Evolutionary conservation across 2,329 filamentous ascomycete genomes (phyloP), one percentile per base, ranked within the genome.

Genomic region (Rhynchosporium agropyri): DNA sequence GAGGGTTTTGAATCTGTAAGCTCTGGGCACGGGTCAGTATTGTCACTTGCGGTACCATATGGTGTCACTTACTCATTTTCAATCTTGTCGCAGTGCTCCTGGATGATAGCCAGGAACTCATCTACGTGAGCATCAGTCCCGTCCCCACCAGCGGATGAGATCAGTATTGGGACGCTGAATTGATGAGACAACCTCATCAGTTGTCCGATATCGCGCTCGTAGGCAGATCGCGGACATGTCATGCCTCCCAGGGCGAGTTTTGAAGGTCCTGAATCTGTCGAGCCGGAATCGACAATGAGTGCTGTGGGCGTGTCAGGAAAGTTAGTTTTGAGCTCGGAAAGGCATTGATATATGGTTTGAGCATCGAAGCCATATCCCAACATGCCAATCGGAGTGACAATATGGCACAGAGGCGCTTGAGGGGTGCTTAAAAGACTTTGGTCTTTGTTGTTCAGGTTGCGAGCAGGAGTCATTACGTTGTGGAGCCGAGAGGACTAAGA

Each of bases 371-470:
- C 80, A 62, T 81, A 83, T 4, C 81, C 80, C 7, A 83, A 69
- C 78, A 81, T 82, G 36, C 78, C 80, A 13, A 80, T 76, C 0
- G 80, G 80, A 0, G 80, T 79, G 2, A 81, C 66, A 49, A 82
- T 79, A 9, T 76, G 72, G 64, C 77, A 78, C 28, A 77, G 53
- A 26, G 62, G 63, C n/a, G 38, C 36, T 43, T 43, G 42, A 20
- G 20, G 20, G 20, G 20, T 20, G 20, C 20, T 20, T 20, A 20
- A 20, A 20, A 20, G 20, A 20, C 20, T 20, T 20, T 20, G 20
- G 20, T 20, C 20, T 20, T 20, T 20, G 20, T 20, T 20, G 20
- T 20, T 20, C 20, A 20, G 20, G 20, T 20, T 20, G 20, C 20
- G 20, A 20, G 20, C 20, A 20, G 20, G 20, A 20, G 20, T 20